Percentiles rank a stretch among this genome's conserved stretches.
These are phyloP conservation scores for Solanum appendiculatum DNA, from an alignment of 257 asterid genomes.

Conservation along the genomic window DNA sequence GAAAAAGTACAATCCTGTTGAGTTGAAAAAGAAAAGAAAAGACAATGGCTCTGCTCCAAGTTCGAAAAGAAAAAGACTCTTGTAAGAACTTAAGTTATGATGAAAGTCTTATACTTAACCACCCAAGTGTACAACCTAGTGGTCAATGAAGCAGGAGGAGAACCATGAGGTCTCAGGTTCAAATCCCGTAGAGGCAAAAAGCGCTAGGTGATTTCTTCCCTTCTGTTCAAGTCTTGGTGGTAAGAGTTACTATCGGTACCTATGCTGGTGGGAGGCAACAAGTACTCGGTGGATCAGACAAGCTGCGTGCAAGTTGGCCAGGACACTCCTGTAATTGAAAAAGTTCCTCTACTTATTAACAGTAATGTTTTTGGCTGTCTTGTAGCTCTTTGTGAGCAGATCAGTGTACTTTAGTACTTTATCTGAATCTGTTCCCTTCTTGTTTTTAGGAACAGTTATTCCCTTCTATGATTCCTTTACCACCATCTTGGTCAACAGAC, in stretches of 20 bases:
- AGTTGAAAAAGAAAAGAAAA: background rate
- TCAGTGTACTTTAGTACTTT: background rate
- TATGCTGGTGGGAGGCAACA: background rate
- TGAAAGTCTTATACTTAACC: background rate
- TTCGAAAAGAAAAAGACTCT: background rate
- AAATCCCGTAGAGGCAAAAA: background rate
- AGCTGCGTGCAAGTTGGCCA: background rate
- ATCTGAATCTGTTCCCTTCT: background rate
- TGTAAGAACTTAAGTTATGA: background rate
- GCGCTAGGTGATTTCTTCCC: background rate
- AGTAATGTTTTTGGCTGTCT: background rate
- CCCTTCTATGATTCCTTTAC: background rate
- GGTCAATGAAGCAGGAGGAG: background rate
- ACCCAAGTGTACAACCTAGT: background rate
- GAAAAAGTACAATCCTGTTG: background rate
- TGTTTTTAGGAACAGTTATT: background rate
- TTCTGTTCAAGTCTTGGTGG: background rate
- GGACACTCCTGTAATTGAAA: background rate
- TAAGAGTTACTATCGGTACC: background rate
- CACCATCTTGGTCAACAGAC: background rate
- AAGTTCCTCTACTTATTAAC: background rate
- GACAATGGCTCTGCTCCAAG: background rate
- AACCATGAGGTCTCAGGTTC: background rate
- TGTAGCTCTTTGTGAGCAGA: background rate
- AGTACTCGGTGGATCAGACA: background rate